Base-by-base conservation (phyloP, 257 asterid genomes). In the Salvia miltiorrhiza region DNA sequence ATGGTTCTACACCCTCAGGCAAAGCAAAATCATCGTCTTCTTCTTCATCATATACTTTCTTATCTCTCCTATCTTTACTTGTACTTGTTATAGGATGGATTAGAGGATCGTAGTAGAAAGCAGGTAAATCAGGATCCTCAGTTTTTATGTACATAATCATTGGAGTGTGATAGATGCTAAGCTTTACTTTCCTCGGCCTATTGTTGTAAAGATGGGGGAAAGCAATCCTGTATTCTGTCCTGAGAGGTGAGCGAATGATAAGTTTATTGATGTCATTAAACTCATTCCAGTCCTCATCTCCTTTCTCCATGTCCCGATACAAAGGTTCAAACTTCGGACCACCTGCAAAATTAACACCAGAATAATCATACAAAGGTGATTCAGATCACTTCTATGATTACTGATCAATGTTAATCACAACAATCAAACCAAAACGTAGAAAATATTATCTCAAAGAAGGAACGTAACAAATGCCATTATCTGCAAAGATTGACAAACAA, bases 241-340 rank as follows among this genome's bases (percentile, higher is more conserved):
- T 85, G 37, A 94, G 87, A 56, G 99, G 99, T 58, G 99, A 94
- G 65, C 99, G 87, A 74, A 91, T 94, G 81, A 94, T 94, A 37
- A 94, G 93, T 73, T 94, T 94, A 82, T 91, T 94, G 30, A 91
- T 94, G 82, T 94, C 99, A 76, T 94, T 94, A 73, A 94, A 94
- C 70, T 94, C 99, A 69, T 94, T 94, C 99, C 99, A 94, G 81
- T 94, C 99, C 72, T 94, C 99, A 23, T 91, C 99, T 33, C 99
- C 99, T 73, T 94, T 94, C 82, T 94, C 99, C 97, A 94, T 94
- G 87, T 94, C 99, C 44, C 99, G 93, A 79, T 91, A 94, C 73
- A 94, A 77, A 50, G 99, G 99, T 78, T 94, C 99, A 63, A 94
- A 94, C 87, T 94, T 94, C 9, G 99, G 99, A 41, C 99, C 99